Evolutionary conservation across 768 basidiomycete species (phyloP).

Genomic region (Mycena amicta): DNA sequence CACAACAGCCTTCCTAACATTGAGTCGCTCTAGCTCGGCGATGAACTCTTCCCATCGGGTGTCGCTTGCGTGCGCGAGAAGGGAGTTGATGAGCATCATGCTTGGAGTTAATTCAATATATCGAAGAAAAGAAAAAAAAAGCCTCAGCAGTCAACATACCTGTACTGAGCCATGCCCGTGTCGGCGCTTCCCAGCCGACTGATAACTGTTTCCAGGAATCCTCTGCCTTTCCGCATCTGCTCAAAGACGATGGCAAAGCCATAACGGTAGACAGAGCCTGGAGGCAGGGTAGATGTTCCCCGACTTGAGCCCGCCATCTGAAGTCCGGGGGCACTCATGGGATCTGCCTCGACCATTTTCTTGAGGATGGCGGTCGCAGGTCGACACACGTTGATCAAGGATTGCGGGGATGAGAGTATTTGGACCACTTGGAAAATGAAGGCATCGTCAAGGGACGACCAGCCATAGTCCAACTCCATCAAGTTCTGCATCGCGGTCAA

Average conservation of each 20-base stretch:
- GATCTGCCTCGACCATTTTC: constrained; percentile 86
- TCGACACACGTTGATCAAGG: constrained; percentile 86
- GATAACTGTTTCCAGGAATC: constrained; percentile 81
- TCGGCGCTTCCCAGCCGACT: constrained; percentile 78
- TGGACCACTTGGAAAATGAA: constrained; percentile 82
- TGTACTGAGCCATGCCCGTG: constrained; percentile 82
- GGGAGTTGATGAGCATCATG: constrained; percentile 88
- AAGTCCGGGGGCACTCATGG: constrained; percentile 63
- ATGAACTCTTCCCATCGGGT: constrained; percentile 80
- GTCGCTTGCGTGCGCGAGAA: constrained; percentile 80
- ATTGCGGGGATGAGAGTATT: constrained; percentile 72
- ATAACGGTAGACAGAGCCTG: constrained; percentile 77
- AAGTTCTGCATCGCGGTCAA: constrained; percentile 84
- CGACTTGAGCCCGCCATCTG: constrained; percentile 63
- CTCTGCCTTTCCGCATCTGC: constrained; percentile 74
- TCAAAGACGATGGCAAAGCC: constrained; percentile 85
- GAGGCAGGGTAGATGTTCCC: constrained; percentile 50
- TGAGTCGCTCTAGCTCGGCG: constrained; percentile 70
- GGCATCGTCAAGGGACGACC: constrained; percentile 66
- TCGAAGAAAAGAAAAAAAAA: constrained; percentile 6
- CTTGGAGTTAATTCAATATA: constrained; percentile 39
- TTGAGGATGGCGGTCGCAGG: constrained; percentile 90
- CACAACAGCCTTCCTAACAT: constrained; percentile 80
- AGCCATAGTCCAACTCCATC: constrained; percentile 86
- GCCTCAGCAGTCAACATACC: constrained; percentile 42